Evolutionary conservation across 768 basidiomycete species (phyloP), one percentile per base, ranked within the genome.

Genomic region (Fistulinella prunicolor): DNA sequence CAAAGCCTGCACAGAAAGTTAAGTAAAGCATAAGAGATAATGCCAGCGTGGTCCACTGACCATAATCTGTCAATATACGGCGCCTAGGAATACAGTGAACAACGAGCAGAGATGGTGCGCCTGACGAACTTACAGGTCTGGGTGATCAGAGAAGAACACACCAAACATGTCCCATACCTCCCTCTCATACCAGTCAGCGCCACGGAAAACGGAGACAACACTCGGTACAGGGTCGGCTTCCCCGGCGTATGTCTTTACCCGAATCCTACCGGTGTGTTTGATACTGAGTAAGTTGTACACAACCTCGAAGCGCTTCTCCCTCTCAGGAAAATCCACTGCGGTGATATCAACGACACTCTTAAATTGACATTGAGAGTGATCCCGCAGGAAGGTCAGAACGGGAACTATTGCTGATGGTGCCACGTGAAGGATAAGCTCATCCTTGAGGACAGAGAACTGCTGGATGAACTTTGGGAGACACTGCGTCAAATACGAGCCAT

Each of bases 151-250:
- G 77, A 99, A 99, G 77, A 93, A 96, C 39, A 99, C 88, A 38
- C 96, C 96, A 63, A 76, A 99, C 69, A 99, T 78, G 72, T 99
- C 96, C 94, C 95, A 99, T 23, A 89, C 85, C 70, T 99, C 96
- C 50, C 96, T 79, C 70, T 99, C 96, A 66, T 96, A 97, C 96
- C 96, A 99, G 63, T 99, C 91, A 6, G 96, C 95, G 50, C 95
- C 93, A 42, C 82, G 78, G 75, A 88, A 99, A 21, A 97, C 50
- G 12, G 81, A 78, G 3, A 81, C 75, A 22, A 78, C 82, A 58
- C 88, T 94, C 1, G 95, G 96, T 3, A 98, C 89, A 29, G 88
- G 81, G 58, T 94, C 87, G 10, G 86, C 85, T 70, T 99, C 96
- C 51, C 88, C 87, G 49, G 93, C 91, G 64, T 94, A 97, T 0